Evolutionary conservation across 768 basidiomycete species (phyloP).

Genomic region (Boletus reticulatus): DNA sequence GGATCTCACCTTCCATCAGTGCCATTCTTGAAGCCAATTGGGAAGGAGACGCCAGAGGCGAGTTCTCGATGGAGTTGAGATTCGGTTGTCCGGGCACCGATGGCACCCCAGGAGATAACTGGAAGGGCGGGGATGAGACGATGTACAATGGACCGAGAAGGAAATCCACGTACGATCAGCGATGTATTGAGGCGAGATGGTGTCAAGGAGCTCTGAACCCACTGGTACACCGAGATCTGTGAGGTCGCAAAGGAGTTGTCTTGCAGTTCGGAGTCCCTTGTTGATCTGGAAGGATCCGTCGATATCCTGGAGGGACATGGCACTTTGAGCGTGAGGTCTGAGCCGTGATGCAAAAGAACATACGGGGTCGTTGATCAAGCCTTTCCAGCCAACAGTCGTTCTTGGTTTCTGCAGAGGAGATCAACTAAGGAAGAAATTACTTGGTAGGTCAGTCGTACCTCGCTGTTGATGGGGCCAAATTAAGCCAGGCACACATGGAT

Average conservation of each 20-base stretch:
- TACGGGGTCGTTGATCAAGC: conserved; percentile 85
- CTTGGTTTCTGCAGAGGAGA: conserved; percentile 72
- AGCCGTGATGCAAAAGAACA: neutral
- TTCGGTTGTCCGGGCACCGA: conserved; percentile 97
- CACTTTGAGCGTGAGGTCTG: neutral
- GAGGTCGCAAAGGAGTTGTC: conserved; percentile 89
- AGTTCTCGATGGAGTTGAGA: conserved; percentile 96
- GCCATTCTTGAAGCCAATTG: conserved; percentile 99
- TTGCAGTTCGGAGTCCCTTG: conserved; percentile 87
- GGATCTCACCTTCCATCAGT: conserved; percentile 78
- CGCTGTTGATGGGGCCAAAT: conserved; percentile 36
- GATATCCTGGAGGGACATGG: conserved; percentile 49
- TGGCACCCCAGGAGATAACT: conserved; percentile 92
- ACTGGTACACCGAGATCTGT: conserved; percentile 89
- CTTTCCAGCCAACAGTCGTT: conserved; percentile 98
- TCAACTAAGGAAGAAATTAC: conserved; percentile 5
- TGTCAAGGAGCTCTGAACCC: conserved; percentile 91
- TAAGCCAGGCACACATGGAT: conserved; percentile 25
- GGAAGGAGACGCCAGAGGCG: conserved; percentile 94
- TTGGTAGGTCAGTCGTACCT: conserved; percentile 27
- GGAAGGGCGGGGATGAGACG: neutral
- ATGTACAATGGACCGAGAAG: neutral
- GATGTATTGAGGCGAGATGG: conserved; percentile 80
- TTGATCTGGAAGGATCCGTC: conserved; percentile 95
- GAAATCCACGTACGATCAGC: conserved; percentile 56